These are phyloP conservation scores for Rhododendron williamsianum DNA, from an alignment of 148 eudicot species.

Conservation along the genomic window DNA sequence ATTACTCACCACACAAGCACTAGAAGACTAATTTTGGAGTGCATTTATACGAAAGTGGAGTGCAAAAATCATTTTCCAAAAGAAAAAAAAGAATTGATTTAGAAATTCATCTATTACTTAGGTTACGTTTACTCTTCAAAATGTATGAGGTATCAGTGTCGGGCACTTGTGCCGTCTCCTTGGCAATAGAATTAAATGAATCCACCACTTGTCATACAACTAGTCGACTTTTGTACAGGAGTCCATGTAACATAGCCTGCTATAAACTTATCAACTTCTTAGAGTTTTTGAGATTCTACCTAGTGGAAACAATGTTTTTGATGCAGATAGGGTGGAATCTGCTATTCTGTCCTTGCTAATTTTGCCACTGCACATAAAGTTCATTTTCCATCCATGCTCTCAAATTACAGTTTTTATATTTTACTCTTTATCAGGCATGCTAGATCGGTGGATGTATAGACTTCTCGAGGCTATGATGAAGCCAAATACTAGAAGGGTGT, in stretches of 20 bases:
- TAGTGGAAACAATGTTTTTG: background rate
- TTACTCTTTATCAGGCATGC: constrained; percentile 53
- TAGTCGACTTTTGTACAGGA: background rate
- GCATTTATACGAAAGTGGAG: background rate
- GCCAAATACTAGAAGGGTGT: constrained; percentile 39
- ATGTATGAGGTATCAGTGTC: background rate
- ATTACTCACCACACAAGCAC: background rate
- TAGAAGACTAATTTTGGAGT: background rate
- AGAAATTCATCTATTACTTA: background rate
- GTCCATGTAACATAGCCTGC: background rate
- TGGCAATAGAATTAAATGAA: background rate
- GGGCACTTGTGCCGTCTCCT: background rate
- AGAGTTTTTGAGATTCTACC: background rate
- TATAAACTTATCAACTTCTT: background rate
- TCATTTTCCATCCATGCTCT: background rate
- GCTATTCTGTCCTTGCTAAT: background rate
- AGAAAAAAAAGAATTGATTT: background rate
- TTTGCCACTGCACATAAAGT: background rate
- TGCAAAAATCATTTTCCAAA: background rate
- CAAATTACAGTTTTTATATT: no score
- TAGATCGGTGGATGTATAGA: constrained; percentile 92
- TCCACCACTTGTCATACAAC: background rate
- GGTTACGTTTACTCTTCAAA: background rate
- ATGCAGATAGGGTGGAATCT: background rate
- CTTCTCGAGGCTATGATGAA: constrained; percentile 60